These are phyloP conservation scores for Ogataea salicorniae DNA, from an alignment of 805 yeast species.

Conservation along the genomic window DNA sequence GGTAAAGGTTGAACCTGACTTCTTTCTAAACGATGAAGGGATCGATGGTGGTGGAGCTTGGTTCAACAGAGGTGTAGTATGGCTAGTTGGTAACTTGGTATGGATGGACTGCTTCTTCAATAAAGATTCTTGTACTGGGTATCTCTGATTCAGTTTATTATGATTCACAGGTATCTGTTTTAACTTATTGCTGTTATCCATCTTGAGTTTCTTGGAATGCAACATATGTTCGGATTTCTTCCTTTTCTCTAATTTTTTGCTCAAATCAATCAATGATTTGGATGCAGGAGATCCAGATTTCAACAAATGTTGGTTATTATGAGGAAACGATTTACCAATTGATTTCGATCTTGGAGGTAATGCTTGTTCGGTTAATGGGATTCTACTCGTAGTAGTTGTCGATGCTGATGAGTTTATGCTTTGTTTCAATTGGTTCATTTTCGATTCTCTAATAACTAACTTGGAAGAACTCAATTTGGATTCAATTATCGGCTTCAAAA, in stretches of 20 bases:
- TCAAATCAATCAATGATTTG: constrained; percentile 14
- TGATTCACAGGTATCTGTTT: constrained; percentile 16
- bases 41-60: no score
- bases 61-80: neutral
- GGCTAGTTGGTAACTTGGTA: neutral
- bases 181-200: constrained; percentile 9
- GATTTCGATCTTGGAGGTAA: constrained; percentile 11
- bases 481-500: constrained; percentile 11
- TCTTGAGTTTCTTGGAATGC: constrained; percentile 9
- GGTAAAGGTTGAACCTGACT: neutral
- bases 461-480: constrained; percentile 4
- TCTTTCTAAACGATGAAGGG: neutral
- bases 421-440: constrained; percentile 8
- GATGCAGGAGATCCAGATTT: constrained; percentile 11
- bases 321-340: constrained; percentile 1
- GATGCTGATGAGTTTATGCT: neutral
- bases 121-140: neutral
- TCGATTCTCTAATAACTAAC: constrained; percentile 1
- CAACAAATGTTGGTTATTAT: constrained; percentile 2
- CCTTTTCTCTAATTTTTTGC: constrained; percentile 16
- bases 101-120: neutral
- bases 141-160: constrained; percentile 10
- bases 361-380: constrained; percentile 26
- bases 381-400: neutral
- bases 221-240: constrained; percentile 13